phyloP scores from a whole-genome alignment of 2,329 filamentous ascomycete genomes.

The Rhexocercosporidium sp. region DNA sequence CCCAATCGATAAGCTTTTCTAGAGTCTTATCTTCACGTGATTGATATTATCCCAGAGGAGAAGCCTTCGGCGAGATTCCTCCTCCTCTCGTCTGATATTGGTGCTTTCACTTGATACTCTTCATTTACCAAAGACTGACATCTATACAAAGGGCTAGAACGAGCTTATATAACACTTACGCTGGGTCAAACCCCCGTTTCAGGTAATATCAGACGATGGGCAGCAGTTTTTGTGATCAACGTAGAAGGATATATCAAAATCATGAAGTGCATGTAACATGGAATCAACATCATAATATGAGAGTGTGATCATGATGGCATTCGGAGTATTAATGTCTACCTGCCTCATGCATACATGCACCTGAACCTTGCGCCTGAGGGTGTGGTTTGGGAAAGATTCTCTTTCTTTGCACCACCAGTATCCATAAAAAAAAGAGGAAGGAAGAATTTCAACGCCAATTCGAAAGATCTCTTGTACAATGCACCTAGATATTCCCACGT shows the following conservation, averaged over 20 bases:
- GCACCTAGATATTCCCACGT: conserved; percentile 35
- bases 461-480: conserved; percentile 32
- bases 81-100: no score
- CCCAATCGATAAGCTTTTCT: conserved; percentile 21
- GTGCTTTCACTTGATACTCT: no score
- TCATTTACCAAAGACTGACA: no score
- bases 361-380: conserved; percentile 22
- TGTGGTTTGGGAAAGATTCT: conserved; percentile 18
- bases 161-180: no score
- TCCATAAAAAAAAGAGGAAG: conserved; percentile 26
- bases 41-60: neutral
- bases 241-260: neutral
- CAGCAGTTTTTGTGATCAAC: no score
- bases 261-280: neutral
- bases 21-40: conserved; percentile 8
- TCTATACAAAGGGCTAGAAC: no score
- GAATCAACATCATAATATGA: neutral
- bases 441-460: conserved; percentile 32
- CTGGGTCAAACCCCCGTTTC: no score
- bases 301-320: conserved; percentile 24
- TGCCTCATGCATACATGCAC: conserved; percentile 20
- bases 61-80: no score
- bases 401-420: conserved; percentile 29
- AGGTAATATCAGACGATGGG: no score
- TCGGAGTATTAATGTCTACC: conserved; percentile 29